Conservation (phyloP, 805 yeast species). For the Blastobotrys chiropterorum region DNA sequence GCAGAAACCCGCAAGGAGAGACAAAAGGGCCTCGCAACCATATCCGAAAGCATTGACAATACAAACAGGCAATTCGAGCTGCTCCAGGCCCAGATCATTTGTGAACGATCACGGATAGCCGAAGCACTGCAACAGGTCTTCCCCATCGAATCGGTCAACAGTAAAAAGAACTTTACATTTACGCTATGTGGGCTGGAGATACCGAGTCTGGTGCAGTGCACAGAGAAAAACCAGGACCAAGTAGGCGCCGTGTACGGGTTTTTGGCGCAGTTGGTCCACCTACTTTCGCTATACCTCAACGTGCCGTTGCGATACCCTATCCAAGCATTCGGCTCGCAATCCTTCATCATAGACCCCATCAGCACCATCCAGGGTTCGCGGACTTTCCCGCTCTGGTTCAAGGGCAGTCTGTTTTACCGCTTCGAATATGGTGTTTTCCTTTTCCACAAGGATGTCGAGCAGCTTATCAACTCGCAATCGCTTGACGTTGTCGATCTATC, state of each 20-base stretch:
- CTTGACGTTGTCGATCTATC: constrained; percentile 29
- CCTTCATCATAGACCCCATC: constrained; percentile 45
- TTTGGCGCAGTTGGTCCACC: constrained; percentile 37
- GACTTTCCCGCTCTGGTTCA: constrained; percentile 46
- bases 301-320: constrained; percentile 47
- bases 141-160: constrained; percentile 14
- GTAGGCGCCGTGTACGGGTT: constrained; percentile 46
- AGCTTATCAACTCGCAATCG: constrained; percentile 31
- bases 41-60: neutral
- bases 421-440: constrained; percentile 47
- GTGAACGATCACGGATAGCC: constrained; percentile 27
- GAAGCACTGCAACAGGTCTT: constrained; percentile 21
- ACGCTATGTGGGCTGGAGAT: constrained; percentile 32
- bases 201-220: constrained; percentile 24
- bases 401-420: constrained; percentile 37
- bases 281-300: constrained; percentile 37
- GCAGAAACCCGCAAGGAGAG: neutral
- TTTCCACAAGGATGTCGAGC: constrained; percentile 43
- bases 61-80: neutral
- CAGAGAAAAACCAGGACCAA: constrained; percentile 33
- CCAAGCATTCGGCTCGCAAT: constrained; percentile 41
- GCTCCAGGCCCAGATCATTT: neutral
- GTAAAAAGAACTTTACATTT: constrained; percentile 21
- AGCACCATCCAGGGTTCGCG: constrained; percentile 35
- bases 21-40: neutral